A percentile compares a stretch with the other conserved stretches of the same genome.
phyloP scores from a whole-genome alignment of 2,329 filamentous ascomycete species.

The Ophiocordyceps camponoti-floridani region DNA sequence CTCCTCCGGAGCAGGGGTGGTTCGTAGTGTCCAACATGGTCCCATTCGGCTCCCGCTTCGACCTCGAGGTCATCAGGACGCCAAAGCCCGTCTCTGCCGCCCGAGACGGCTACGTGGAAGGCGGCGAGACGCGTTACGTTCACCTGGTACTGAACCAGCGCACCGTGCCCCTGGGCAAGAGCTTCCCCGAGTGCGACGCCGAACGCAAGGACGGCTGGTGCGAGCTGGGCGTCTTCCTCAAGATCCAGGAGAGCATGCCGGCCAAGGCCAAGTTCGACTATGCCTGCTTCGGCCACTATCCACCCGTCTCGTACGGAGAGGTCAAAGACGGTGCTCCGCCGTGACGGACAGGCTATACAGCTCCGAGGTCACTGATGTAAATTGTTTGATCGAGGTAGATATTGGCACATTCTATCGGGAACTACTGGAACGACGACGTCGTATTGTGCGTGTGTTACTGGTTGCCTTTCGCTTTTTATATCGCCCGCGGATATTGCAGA shows the following conservation, averaged over 20 bases:
- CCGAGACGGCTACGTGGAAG: constrained; percentile 32
- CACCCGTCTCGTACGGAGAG: constrained; percentile 17
- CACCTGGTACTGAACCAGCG: constrained; percentile 62
- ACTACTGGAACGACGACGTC: too few species aligned
- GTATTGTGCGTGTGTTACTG: too few species aligned
- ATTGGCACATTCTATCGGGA: too few species aligned
- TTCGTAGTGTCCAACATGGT: constrained; percentile 50
- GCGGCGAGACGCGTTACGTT: constrained; percentile 45
- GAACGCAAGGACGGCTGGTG: constrained; percentile 59
- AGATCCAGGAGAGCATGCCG: constrained; percentile 40
- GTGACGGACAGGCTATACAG: neutral
- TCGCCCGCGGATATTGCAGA: too few species aligned
- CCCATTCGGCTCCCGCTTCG: constrained; percentile 54
- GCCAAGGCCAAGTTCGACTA: constrained; percentile 42
- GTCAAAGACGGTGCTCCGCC: constrained; percentile 19
- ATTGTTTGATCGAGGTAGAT: too few species aligned
- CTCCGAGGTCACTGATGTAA: too few species aligned
- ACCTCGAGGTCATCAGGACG: constrained; percentile 55
- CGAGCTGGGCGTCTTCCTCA: constrained; percentile 49
- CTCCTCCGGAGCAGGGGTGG: constrained; percentile 31
- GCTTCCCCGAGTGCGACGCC: constrained; percentile 44
- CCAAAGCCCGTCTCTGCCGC: constrained; percentile 42
- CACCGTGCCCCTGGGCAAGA: constrained; percentile 49
- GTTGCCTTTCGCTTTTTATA: too few species aligned
- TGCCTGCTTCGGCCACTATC: constrained; percentile 43